Conservation (phyloP, 768 basidiomycete genomes). For the Dacryopinax spathularia region DNA sequence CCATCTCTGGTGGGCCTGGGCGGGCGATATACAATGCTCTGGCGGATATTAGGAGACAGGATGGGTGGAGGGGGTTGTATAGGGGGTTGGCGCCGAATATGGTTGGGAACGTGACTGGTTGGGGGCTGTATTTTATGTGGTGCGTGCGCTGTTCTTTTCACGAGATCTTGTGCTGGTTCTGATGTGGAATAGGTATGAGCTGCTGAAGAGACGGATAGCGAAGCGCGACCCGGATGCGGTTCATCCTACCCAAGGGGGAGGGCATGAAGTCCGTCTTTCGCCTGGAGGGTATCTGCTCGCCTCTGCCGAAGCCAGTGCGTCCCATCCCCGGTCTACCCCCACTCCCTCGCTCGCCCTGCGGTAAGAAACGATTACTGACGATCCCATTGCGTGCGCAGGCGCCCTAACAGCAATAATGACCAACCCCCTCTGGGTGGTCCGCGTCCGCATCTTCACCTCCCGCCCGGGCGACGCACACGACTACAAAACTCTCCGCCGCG, state of each 20-base stretch:
- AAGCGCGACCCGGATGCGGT: slow-evolving; percentile 24
- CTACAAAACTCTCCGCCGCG: slow-evolving; percentile 76
- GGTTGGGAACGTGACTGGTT: slow-evolving; percentile 87
- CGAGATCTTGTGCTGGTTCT: not conserved
- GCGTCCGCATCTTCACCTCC: slow-evolving; percentile 93
- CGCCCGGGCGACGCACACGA: slow-evolving; percentile 47
- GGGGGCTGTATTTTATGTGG: slow-evolving; percentile 98
- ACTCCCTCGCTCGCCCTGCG: too few relatives aligned
- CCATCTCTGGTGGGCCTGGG: slow-evolving; percentile 45
- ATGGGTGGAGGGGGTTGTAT: slow-evolving; percentile 79
- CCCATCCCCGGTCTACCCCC: slow-evolving; percentile 16
- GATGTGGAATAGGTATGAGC: slow-evolving; percentile 59
- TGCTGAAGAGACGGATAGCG: slow-evolving; percentile 67
- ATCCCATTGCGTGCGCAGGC: too few relatives aligned
- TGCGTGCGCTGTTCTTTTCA: slow-evolving; percentile 34
- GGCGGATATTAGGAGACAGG: slow-evolving; percentile 50
- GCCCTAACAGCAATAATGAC: slow-evolving; percentile 87
- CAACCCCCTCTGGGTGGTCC: slow-evolving; percentile 95
- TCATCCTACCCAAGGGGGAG: slow-evolving; percentile 25
- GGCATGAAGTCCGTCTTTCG: slow-evolving; percentile 51
- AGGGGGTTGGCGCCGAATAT: slow-evolving; percentile 82
- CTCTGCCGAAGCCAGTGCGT: slow-evolving; percentile 93
- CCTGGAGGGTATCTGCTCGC: slow-evolving; percentile 72
- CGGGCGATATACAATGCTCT: slow-evolving; percentile 65
- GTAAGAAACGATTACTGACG: too few relatives aligned